phyloP scores from a whole-genome alignment of 805 yeast genomes.

The Pichia nanzhaoensis region DNA sequence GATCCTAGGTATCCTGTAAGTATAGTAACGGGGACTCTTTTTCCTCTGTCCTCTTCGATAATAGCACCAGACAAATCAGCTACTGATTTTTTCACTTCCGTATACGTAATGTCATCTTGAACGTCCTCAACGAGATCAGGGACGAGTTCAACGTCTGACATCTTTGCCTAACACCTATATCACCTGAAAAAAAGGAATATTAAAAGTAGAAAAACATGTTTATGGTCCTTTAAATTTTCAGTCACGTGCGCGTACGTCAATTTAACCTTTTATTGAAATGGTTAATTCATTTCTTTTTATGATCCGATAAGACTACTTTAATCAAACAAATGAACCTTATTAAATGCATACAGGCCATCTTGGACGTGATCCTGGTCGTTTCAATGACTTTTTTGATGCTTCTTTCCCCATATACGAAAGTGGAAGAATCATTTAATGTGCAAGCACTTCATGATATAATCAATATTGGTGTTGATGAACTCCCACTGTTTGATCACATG shows the following conservation, averaged over 20 bases:
- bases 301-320: no score
- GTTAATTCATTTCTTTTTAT: no score
- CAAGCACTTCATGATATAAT: constrained; percentile 85
- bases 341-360: not conserved
- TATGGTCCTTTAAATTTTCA: no score
- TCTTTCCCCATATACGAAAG: constrained; percentile 77
- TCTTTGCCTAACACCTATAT: not conserved
- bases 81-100: constrained; percentile 11
- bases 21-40: constrained; percentile 81
- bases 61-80: constrained; percentile 16
- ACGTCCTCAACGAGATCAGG: constrained; percentile 25
- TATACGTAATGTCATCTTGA: constrained; percentile 22
- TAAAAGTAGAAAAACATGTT: no score
- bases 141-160: constrained; percentile 18
- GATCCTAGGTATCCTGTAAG: constrained; percentile 94
- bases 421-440: constrained; percentile 86
- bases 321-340: not conserved
- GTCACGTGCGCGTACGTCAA: no score
- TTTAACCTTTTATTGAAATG: no score
- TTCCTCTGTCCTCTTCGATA: constrained; percentile 18
- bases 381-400: constrained; percentile 43
- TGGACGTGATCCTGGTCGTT: constrained; percentile 33
- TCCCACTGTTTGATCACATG: constrained; percentile 59
- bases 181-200: no score
- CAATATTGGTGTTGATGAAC: constrained; percentile 47